Evolutionary conservation across 108 stramenopile species (phyloP).

Genomic region (Nannochloropsis salina): DNA sequence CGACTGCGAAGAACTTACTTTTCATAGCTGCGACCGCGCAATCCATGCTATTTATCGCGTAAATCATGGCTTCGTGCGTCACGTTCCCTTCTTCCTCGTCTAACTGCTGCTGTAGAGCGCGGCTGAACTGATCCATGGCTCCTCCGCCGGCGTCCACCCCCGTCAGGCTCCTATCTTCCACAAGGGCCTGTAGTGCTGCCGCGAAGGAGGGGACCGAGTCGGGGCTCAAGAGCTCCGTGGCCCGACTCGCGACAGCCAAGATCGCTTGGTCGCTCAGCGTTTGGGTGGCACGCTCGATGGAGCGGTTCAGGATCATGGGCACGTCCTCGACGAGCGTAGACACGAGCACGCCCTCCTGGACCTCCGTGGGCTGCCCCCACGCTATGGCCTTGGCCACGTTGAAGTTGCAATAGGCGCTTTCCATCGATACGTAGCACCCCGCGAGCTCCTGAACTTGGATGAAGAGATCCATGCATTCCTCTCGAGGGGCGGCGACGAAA

Average conservation of each 20-base stretch:
- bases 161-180: conserved; percentile 15
- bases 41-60: neutral
- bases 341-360: conserved; percentile 1
- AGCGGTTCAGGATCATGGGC: neutral
- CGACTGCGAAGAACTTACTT: neutral
- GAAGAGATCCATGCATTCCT: neutral
- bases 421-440: conserved; percentile 9
- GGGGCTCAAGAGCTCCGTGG: neutral
- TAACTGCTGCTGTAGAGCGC: neutral
- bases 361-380: neutral
- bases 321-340: neutral
- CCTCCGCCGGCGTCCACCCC: neutral
- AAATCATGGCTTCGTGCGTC: neutral
- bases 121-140: neutral
- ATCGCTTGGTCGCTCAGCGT: conserved; percentile 19
- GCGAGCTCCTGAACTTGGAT: neutral
- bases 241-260: neutral
- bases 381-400: neutral
- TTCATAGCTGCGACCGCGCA: conserved; percentile 1
- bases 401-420: neutral
- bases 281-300: neutral
- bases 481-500: neutral
- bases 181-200: neutral
- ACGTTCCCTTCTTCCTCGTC: conserved; percentile 14
- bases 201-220: neutral